Evolutionary conservation across 495 filamentous ascomycete genomes (phyloP).

Genomic region (Gamarada debralockiae): DNA sequence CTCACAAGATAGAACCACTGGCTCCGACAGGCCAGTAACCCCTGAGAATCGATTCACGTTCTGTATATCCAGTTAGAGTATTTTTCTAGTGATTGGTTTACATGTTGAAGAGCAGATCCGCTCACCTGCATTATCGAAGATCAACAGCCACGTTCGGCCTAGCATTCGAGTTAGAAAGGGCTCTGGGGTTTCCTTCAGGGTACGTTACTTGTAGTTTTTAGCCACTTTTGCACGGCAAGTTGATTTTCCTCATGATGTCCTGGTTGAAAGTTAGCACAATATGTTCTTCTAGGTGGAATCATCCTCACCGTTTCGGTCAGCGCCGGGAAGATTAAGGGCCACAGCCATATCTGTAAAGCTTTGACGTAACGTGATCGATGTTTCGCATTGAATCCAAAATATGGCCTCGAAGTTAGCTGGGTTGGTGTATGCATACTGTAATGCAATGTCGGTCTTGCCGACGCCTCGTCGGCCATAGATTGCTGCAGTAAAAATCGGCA

Average conservation of each 20-base stretch:
- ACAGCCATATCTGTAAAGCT: slow-evolving; percentile 27
- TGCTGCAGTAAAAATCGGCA: too few relatives aligned
- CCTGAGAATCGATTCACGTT: slow-evolving; percentile 6
- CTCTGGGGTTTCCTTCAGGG: neutral
- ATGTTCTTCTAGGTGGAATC: neutral
- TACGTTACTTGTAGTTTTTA: slow-evolving; percentile 18
- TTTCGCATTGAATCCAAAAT: slow-evolving; percentile 24
- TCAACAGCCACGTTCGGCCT: slow-evolving; percentile 18
- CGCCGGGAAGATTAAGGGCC: slow-evolving; percentile 16
- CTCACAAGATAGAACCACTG: slow-evolving; percentile 9
- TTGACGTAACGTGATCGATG: slow-evolving; percentile 16
- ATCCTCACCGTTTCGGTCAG: slow-evolving; percentile 10
- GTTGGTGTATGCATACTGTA: slow-evolving; percentile 10
- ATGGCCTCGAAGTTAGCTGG: slow-evolving; percentile 15
- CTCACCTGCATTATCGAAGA: slow-evolving; percentile 22
- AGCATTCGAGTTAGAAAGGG: neutral
- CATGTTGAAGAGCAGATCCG: neutral
- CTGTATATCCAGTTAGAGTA: slow-evolving; percentile 1
- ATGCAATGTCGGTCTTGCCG: slow-evolving; percentile 16
- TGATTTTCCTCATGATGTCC: slow-evolving; percentile 24
- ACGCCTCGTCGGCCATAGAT: slow-evolving; percentile 19
- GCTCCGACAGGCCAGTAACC: slow-evolving; percentile 13
- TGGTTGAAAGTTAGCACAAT: neutral
- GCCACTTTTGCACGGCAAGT: slow-evolving; percentile 21
- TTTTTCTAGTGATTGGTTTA: neutral